Base-by-base conservation (phyloP, 768 basidiomycete genomes). In the Crepidotus variabilis region DNA sequence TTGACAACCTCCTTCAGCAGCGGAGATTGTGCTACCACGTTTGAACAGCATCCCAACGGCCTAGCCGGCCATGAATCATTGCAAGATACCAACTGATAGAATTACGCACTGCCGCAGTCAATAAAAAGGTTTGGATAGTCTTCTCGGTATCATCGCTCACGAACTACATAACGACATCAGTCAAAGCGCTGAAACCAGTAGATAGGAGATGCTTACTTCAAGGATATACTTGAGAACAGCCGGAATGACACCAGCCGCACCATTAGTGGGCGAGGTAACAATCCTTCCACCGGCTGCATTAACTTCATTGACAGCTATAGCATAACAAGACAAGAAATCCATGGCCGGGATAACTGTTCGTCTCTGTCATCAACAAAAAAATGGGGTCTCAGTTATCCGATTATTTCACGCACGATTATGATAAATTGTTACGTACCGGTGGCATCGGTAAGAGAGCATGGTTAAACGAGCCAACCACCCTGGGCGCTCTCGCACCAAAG, bases 31-130 rank as follows among this genome's bases (percentile, higher is more conserved):
- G 59, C 92, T 93, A n/a, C 94, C 94, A 57, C 95, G 84, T 69
- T 98, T 98, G 77, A 94, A 96, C 32, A 97, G 75, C 94, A 97
- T 97, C 14, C 95, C 94, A 52, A 96, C 73, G 8, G 94, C 89
- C 89, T 91, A 50, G 20, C 36, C 58, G 36, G 32, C 34, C 64
- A 50, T 52, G 21, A 39, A 49, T 18, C 35, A 23, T 8, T 24
- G 49, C n/a, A 16, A 50, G 21, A 21, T 23, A 22, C 32, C 23
- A 36, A 5, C 18, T 55, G 33, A 54, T 4, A 22, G 59, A 49
- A 33, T 20, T 43, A 76, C 84, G 61, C 65, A 92, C 92, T 52
- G 91, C 78, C 49, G 94, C 91, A 4, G 94, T 97, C 55, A 98
- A 75, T 50, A 98, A 72, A 71, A 98, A 98, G 0, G 93, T 95